Evolutionary conservation across 2,329 filamentous ascomycete genomes (phyloP), one percentile per base, ranked within the genome.

Genomic region (Emydomyces testavorans): DNA sequence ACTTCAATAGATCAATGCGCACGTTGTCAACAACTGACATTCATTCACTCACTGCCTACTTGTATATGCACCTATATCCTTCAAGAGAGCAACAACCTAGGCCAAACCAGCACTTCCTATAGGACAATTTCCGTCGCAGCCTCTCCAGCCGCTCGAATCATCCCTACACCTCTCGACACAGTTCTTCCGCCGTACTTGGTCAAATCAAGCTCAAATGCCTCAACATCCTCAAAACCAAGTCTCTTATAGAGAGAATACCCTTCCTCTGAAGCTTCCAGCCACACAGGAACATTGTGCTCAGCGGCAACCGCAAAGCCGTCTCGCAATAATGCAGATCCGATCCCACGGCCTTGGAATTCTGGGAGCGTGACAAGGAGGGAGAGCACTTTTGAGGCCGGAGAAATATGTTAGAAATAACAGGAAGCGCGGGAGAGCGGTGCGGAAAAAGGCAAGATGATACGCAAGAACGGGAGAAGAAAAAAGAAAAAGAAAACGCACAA

Each of bases 341-440:
- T 48, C 4, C 61, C 60, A 28, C 52, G 52, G 1, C 61, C 52
- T 34, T 62, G 57, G 46, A 54, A 60, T 13, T 56, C 53, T 0
- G 57, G 57, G n/a, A 63, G 56, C 7, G 65, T 66, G 4, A 59
- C 57, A 4, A 70, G 57, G 1, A 58, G 28, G 2, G 56, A 51
- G 4, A 69, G 54, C 39, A 63, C 65, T 64, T 24, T n/a, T n/a
- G n/a, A n/a, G 32, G 10, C 15, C 24, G 10, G 11, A 5, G n/a
- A 26, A 28, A 13, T 4, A 23, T 8, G 15, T 41, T 28, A 42
- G 29, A n/a, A n/a, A n/a, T n/a, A n/a, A n/a, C n/a, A n/a, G n/a
- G n/a, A n/a, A n/a, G n/a, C n/a, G n/a, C n/a, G n/a, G n/a, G n/a
- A n/a, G n/a, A n/a, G n/a, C n/a, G n/a, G n/a, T n/a, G n/a, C n/a